Base-by-base conservation (phyloP, 768 basidiomycete species). In the Ephemerocybe angulata region DNA sequence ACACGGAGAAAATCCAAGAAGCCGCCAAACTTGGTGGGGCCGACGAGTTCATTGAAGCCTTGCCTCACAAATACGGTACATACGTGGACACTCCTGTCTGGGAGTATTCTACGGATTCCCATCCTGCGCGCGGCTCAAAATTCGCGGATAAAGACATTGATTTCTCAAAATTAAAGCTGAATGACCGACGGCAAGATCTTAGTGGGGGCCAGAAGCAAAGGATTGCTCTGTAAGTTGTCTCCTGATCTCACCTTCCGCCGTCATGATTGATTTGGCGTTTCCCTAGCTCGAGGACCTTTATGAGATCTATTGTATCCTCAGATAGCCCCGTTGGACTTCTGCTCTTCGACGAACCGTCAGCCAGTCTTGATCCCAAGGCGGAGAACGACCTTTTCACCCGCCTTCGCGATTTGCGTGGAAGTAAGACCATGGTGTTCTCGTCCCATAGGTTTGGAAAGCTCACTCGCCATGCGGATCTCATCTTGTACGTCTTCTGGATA, bases 351-450 rank as follows among this genome's bases (percentile, higher is more conserved):
- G 85, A 88, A 56, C 87, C 86, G 0, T 86, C 84, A 22, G 87
- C 87, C 4, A 83, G 85, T 56, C 72, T 88, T 38, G 85, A 90
- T 66, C 88, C 89, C 3, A 79, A 76, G 10, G 88, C 89, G 3
- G 89, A 91, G 62, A 86, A 91, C 56, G 80, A 91, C 62, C 72
- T 90, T 5, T 91, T 91, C 51, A 80, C 86, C 55, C 76, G 88
- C 46, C 70, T 91, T 25, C 80, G 85, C 21, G 69, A 75, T 5
- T 64, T 89, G 17, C 77, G 88, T 40, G 87, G 86, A 15, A 84
- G 78, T 66, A 91, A 88, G 67, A 90, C 88, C 2, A 90, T 90
- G 88, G 66, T 90, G 25, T 90, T 89, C 63, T 90, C 87, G 1
- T 86, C 86, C 0, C 89, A 87, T 67, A 76, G 85, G 1, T 82